Percentiles rank a stretch among this genome's conserved stretches.
Conservation (phyloP, 768 basidiomycete genomes). For the Hericium erinaceus region DNA sequence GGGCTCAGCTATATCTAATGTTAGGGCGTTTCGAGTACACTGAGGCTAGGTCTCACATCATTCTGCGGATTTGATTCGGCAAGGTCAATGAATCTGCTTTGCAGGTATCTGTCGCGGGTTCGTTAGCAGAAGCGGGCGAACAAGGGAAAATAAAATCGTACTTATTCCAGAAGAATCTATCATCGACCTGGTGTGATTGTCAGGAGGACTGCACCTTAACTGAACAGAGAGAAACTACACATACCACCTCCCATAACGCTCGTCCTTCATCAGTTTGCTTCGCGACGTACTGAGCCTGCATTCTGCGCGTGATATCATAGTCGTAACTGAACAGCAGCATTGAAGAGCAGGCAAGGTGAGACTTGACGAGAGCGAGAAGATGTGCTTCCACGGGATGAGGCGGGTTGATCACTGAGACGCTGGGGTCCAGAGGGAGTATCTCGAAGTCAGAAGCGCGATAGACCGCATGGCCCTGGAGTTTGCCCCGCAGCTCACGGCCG, state of each 20-base stretch:
- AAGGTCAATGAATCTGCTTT: constrained; percentile 51
- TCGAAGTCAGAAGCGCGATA: constrained; percentile 88
- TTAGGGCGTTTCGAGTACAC: constrained; percentile 6
- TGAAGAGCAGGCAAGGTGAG: constrained; percentile 69
- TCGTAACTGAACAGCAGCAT: constrained; percentile 91
- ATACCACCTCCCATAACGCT: constrained; percentile 71
- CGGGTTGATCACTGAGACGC: constrained; percentile 54
- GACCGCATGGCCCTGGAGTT: constrained; percentile 77
- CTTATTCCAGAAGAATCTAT: constrained; percentile 99
- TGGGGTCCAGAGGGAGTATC: constrained; percentile 76
- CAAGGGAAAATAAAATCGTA: constrained; percentile 19
- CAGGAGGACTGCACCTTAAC: background rate
- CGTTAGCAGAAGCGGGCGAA: no score
- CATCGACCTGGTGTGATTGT: constrained; percentile 56
- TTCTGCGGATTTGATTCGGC: constrained; percentile 41
- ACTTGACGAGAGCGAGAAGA: constrained; percentile 75
- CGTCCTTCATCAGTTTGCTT: constrained; percentile 41
- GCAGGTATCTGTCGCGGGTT: constrained; percentile 33
- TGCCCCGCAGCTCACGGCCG: constrained; percentile 65
- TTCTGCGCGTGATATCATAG: constrained; percentile 79
- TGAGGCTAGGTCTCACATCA: constrained; percentile 44
- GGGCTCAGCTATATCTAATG: constrained; percentile 53
- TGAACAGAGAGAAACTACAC: constrained; percentile 13
- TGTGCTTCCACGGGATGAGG: constrained; percentile 85
- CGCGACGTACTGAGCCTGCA: constrained; percentile 73